These are phyloP conservation scores for Pichia membranifaciens DNA, from an alignment of 805 yeast genomes.

Conservation along the genomic window DNA sequence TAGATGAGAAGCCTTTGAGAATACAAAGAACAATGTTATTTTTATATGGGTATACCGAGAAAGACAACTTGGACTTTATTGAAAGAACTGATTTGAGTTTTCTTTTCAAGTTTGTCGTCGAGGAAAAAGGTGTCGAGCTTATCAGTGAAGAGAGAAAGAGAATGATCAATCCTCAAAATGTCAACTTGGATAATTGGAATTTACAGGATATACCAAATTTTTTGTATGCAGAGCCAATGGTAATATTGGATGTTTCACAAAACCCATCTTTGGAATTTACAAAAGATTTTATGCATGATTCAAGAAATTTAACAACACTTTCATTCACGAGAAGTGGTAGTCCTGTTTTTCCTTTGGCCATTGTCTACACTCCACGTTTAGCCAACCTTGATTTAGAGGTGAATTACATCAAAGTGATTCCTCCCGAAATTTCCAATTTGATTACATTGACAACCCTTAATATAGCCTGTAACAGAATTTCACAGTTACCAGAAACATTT, in stretches of 20 bases:
- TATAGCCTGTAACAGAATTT: conserved; percentile 71
- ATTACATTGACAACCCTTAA: conserved; percentile 51
- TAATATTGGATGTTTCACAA: conserved; percentile 72
- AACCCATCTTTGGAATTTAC: conserved; percentile 85
- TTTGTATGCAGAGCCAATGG: conserved; percentile 76
- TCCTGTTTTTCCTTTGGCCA: conserved; percentile 65
- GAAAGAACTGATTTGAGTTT: conserved; percentile 83
- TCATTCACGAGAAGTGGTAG: conserved; percentile 69
- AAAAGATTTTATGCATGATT: conserved; percentile 74
- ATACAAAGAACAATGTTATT: conserved; percentile 69
- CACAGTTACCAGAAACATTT: conserved; percentile 55
- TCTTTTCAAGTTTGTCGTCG: conserved; percentile 74
- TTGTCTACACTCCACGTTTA: conserved; percentile 63
- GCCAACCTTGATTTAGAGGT: conserved; percentile 68
- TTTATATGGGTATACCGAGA: conserved; percentile 70
- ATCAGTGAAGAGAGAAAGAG: conserved; percentile 29
- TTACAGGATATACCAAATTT: conserved; percentile 81
- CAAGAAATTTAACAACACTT: conserved; percentile 62
- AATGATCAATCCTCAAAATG: conserved; percentile 62
- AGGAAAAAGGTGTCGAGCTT: conserved; percentile 51
- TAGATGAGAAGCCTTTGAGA: conserved; percentile 68
- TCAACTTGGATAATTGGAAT: conserved; percentile 65
- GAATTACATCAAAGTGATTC: conserved; percentile 64
- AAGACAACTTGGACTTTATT: conserved; percentile 69
- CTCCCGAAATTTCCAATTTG: conserved; percentile 50